These are phyloP conservation scores for Pythium sukuiense DNA, from an alignment of 352 stramenopile genomes.

Conservation along the genomic window DNA sequence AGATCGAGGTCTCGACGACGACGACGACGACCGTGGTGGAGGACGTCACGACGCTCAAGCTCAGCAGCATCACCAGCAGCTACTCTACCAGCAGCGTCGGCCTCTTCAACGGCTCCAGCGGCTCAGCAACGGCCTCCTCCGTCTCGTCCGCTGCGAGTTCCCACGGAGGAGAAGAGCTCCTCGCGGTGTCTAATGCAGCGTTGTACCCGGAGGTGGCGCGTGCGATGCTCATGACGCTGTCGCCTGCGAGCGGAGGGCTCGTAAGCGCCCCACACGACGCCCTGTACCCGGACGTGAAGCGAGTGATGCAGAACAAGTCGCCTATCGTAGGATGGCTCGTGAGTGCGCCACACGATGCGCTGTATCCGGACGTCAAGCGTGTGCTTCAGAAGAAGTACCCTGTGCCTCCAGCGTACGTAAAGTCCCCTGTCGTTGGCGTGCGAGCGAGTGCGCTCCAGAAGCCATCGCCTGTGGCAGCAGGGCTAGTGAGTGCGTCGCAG, in stretches of 20 bases:
- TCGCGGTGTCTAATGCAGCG: neutral
- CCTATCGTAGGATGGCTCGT: neutral
- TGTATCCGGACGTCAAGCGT: neutral
- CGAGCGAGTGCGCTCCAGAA: too few relatives aligned
- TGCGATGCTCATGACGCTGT: neutral
- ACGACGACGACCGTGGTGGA: neutral
- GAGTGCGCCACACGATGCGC: neutral
- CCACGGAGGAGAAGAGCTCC: neutral
- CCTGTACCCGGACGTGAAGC: neutral
- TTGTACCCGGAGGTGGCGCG: slow-evolving; percentile 1
- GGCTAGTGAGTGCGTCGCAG: neutral
- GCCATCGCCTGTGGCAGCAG: too few relatives aligned
- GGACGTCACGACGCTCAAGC: slow-evolving; percentile 3
- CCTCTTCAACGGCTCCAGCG: neutral
- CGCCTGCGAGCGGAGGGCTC: neutral
- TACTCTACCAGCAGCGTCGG: neutral
- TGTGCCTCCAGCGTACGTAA: too few relatives aligned
- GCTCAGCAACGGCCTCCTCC: neutral
- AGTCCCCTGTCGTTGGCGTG: too few relatives aligned
- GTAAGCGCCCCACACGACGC: neutral
- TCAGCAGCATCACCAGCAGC: neutral
- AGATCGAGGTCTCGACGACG: neutral
- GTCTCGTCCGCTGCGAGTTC: neutral
- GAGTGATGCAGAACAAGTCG: neutral
- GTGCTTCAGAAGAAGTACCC: neutral